phyloP scores from a whole-genome alignment of 345 rosid genomes.

The Ceriops decandra region DNA sequence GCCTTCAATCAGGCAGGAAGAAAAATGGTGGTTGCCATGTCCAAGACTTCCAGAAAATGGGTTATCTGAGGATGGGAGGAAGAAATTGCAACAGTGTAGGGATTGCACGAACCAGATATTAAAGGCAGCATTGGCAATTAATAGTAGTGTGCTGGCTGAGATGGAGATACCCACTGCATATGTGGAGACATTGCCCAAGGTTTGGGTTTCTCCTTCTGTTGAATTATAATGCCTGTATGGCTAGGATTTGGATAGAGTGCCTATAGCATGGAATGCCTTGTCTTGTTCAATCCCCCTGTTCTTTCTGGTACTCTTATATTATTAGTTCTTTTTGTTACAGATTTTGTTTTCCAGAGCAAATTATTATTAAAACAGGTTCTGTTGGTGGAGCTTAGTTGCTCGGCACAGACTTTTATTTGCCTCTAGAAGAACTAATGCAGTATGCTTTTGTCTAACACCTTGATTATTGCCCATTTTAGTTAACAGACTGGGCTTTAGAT shows the following conservation, averaged over 20 bases:
- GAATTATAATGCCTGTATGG: neutral
- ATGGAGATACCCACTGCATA: conserved; percentile 92
- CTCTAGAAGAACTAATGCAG: neutral
- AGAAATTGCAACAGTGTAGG: conserved; percentile 75
- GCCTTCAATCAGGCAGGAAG: conserved; percentile 89
- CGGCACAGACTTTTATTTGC: neutral
- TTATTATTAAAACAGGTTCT: neutral
- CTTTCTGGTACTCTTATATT: neutral
- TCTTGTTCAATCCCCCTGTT: neutral
- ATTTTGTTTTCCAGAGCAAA: neutral
- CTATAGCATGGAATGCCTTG: too few species aligned
- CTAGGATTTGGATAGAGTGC: neutral
- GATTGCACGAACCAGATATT: conserved; percentile 89
- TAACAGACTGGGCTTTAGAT: neutral
- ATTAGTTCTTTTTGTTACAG: neutral
- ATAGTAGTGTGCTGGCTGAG: conserved; percentile 78
- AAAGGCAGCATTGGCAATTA: conserved; percentile 97
- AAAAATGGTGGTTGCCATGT: conserved; percentile 85
- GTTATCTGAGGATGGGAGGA: conserved; percentile 70
- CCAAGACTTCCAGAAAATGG: conserved; percentile 81
- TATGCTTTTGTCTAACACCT: neutral
- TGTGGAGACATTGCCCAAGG: conserved; percentile 90
- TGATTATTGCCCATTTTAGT: neutral
- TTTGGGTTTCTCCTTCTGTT: conserved; percentile 8
- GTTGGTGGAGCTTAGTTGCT: neutral